Evolutionary conservation across 2,329 filamentous ascomycete genomes (phyloP).

Genomic region (Fusarium clavum): DNA sequence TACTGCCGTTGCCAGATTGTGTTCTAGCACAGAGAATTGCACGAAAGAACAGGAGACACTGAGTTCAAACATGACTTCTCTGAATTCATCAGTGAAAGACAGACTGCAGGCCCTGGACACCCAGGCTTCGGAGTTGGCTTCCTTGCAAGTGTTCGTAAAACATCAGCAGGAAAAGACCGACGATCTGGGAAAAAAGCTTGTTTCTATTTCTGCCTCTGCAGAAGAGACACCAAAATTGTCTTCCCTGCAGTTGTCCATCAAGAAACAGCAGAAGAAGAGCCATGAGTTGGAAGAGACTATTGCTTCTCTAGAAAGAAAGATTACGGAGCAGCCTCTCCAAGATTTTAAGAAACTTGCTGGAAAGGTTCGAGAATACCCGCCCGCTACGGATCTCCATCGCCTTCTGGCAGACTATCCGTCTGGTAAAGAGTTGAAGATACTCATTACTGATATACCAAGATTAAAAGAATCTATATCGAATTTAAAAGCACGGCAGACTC

Average conservation of each 20-base stretch:
- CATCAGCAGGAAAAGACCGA: conserved; percentile 13
- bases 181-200: conserved; percentile 2
- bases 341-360: conserved; percentile 6
- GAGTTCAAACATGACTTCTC: not conserved
- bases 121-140: conserved; percentile 1
- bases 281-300: conserved; percentile 4
- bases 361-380: conserved; percentile 12
- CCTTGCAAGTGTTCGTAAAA: not conserved
- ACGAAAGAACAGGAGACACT: conserved; percentile 9
- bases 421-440: conserved; percentile 3
- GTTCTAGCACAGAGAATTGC: not conserved
- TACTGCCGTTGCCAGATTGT: conserved; percentile 7
- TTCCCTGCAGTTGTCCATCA: not conserved
- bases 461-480: conserved; percentile 9
- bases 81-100: conserved; percentile 1
- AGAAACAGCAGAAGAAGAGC: conserved; percentile 11
- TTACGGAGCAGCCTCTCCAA: conserved; percentile 1
- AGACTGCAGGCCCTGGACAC: not conserved
- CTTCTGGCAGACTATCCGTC: conserved; percentile 22
- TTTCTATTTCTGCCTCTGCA: not conserved
- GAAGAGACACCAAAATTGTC: conserved; percentile 1
- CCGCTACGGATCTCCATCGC: not conserved
- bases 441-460: conserved; percentile 12
- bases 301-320: not conserved
- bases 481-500: not conserved